Evolutionary conservation across 768 basidiomycete genomes (phyloP), one percentile per base, ranked within the genome.

Genomic region (Pholiota conissans): DNA sequence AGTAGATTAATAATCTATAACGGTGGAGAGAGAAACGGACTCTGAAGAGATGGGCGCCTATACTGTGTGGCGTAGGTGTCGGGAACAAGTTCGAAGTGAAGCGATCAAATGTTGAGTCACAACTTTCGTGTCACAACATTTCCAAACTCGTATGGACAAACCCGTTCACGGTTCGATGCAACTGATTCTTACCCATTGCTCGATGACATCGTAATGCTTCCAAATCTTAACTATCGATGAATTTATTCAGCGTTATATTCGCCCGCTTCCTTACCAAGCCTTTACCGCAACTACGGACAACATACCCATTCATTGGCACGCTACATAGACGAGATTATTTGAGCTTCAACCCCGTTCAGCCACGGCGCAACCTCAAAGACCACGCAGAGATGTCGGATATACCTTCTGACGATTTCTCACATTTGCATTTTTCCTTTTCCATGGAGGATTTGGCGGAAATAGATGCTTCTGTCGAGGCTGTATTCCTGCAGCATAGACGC

Each of bases 341-440:
- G 9, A 40, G 13, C 40, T 18, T 29, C 6, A 52, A 35, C 34
- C 27, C 34, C 10, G 27, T 22, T 18, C 37, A 52, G 28, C 18
- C 14, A 22, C n/a, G 3, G 22, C 20, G 24, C 20, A 11, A 2
- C 22, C 29, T 5, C 11, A 26, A n/a, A 57, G 26, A 32, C 10
- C n/a, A 4, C 16, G 29, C n/a, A 37, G 47, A 24, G 37, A 65
- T 71, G 69, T 66, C 66, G 27, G 66, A 63, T 49, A 52, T 58
- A 35, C 52, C 65, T 52, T 64, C 66, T 27, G 69, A 72, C 50
- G 61, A 61, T 29, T 87, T 75, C 61, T 77, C 77, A 18, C 71
- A 63, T 3, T 83, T 73, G 65, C 70, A 82, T 62, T 73, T 87
- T 49, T 76, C 81, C 48, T 83, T 87, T 59, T 84, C 84, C 0